Evolutionary conservation across 2,329 filamentous ascomycete species (phyloP), one percentile per base, ranked within the genome.

Genomic region (Colletotrichum orbiculare): DNA sequence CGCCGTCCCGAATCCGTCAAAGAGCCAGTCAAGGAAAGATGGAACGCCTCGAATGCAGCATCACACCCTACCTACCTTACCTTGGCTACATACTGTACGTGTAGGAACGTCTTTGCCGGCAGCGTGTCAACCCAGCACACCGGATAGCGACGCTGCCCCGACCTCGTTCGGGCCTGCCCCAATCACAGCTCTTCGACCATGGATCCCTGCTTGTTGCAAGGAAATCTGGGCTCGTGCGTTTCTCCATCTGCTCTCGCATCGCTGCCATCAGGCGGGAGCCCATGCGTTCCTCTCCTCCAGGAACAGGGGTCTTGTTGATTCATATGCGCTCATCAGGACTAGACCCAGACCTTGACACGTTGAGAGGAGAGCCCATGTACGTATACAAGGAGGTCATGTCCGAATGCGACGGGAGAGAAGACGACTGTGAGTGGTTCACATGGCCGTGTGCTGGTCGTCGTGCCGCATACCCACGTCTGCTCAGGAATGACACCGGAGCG

Each of bases 251-350:
- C 13, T 6, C 37, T 8, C 25, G 15, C 9, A 11, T 33, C 33
- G 48, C 48, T 41, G 37, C 15, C 15, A 49, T 34, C 48, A 49
- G 55, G 43, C 55, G 42, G 55, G 55, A 64, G 60, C 49, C 43
- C 49, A 54, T 42, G 48, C 49, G 48, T 25, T 43, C 43, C 39
- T 34, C 41, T 15, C 25, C 37, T 13, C 41, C 53, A 37, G n/a
- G n/a, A 47, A 17, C 9, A 12, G 13, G 41, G 25, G 25, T 25
- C 39, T 17, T 39, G 37, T 25, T 43, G 42, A 37, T 41, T 12
- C 49, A 37, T 53, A 43, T 9, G 42, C 25, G 25, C 25, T 25
- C 25, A 25, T 25, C 25, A 25, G 25, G 25, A 25, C 25, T 25
- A 25, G 25, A 25, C 25, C 25, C 25, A 25, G 25, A 25, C 25